phyloP scores from a whole-genome alignment of 2,329 filamentous ascomycete genomes.

The Colletotrichum siamense region DNA sequence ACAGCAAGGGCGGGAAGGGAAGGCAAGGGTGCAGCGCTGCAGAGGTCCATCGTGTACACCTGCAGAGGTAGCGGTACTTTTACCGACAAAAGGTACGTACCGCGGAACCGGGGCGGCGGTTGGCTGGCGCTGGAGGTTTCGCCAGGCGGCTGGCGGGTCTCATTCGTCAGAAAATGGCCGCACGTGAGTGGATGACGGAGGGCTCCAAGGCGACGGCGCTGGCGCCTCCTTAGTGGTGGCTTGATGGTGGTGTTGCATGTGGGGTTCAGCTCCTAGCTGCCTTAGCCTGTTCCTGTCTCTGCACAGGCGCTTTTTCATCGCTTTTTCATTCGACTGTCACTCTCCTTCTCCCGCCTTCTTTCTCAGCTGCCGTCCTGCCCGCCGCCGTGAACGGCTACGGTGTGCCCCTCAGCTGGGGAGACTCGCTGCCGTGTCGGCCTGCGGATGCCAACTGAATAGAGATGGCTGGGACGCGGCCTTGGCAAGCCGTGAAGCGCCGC shows the following conservation, averaged over 20 bases:
- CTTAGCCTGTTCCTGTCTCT: not conserved
- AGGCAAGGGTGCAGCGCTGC: not conserved
- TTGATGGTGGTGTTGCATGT: not conserved
- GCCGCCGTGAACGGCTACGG: not conserved
- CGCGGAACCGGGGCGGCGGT: not conserved
- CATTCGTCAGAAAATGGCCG: not conserved
- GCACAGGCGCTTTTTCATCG: not conserved
- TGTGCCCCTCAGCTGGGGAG: not conserved
- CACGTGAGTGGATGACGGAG: conserved; percentile 11
- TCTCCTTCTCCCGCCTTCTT: not conserved
- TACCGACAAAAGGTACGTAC: not conserved
- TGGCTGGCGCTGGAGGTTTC: conserved; percentile 7
- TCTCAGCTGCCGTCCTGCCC: not conserved
- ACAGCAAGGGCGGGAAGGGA: conserved; percentile 2
- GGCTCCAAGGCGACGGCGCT: not conserved
- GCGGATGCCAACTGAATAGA: not conserved
- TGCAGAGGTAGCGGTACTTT: not conserved
- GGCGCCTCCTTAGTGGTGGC: not conserved
- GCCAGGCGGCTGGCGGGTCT: not conserved
- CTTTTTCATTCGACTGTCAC: not conserved
- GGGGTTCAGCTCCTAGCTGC: not conserved
- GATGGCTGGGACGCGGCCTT: not conserved
- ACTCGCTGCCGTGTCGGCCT: not conserved
- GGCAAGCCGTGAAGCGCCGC: not conserved
- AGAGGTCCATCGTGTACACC: not conserved